These are phyloP conservation scores for Erysiphe pulchra DNA, from an alignment of 2,329 filamentous ascomycete genomes.

Conservation along the genomic window DNA sequence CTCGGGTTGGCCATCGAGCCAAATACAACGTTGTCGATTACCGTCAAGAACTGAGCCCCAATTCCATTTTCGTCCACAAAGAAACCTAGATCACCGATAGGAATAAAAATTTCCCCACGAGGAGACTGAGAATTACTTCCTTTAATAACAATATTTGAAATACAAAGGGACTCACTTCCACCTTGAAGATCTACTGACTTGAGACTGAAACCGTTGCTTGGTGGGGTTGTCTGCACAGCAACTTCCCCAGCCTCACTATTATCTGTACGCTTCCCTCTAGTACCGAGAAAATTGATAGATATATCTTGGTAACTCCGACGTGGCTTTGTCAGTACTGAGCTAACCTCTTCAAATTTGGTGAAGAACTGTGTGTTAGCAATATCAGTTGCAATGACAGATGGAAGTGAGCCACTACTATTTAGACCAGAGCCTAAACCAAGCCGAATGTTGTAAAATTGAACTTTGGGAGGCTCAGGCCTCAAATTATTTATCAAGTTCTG, in stretches of 20 bases:
- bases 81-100: neutral
- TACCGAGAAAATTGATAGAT: neutral
- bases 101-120: neutral
- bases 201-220: neutral
- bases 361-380: neutral
- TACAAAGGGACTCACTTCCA: neutral
- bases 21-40: neutral
- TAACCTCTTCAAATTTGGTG: neutral
- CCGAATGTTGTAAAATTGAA: neutral
- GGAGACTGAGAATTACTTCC: neutral
- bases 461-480: neutral
- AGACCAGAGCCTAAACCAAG: neutral
- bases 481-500: neutral
- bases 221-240: neutral
- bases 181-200: neutral
- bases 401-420: neutral
- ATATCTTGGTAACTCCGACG: neutral
- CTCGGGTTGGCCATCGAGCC: neutral
- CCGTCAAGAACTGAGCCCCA: neutral
- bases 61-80: neutral
- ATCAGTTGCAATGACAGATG: neutral
- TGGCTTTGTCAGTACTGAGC: neutral
- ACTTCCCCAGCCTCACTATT: neutral
- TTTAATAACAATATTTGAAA: conserved; percentile 1
- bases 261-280: neutral